A percentile compares a stretch with the other conserved stretches of the same genome.
phyloP scores from a whole-genome alignment of 345 rosid genomes.

The Eucalyptus grandis region DNA sequence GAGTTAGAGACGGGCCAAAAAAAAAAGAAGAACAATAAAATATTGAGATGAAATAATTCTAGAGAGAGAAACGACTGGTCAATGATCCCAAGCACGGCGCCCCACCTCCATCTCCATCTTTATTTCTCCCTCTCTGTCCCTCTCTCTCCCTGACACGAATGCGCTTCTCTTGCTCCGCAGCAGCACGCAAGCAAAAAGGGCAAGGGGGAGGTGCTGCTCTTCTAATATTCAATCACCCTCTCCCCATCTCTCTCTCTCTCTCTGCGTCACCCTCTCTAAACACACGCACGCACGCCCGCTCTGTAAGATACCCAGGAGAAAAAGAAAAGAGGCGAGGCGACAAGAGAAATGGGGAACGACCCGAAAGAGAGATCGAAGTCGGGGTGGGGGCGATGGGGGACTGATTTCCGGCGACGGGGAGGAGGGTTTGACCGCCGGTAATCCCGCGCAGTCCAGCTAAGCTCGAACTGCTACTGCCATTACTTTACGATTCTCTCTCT shows the following conservation, averaged over 20 bases:
- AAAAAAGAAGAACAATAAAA: background rate
- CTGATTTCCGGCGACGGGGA: constrained; percentile 6
- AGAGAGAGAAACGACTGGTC: background rate
- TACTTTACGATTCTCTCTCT: background rate
- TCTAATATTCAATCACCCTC: background rate
- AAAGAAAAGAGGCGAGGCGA: background rate
- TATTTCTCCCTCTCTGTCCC: background rate
- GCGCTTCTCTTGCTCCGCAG: background rate
- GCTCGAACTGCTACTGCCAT: background rate
- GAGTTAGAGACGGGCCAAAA: background rate
- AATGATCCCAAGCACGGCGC: background rate
- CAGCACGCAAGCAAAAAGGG: background rate
- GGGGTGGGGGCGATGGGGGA: background rate
- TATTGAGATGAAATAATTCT: background rate
- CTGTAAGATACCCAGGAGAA: background rate
- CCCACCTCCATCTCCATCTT: background rate
- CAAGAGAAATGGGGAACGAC: background rate
- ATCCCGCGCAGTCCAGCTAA: constrained; percentile 19
- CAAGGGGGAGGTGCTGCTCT: background rate
- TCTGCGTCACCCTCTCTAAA: background rate
- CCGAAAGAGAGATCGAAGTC: background rate
- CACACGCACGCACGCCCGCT: background rate
- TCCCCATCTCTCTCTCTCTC: too few species aligned
- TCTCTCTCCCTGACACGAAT: background rate
- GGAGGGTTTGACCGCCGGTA: constrained; percentile 16